These are phyloP conservation scores for Apodospora peruviana DNA, from an alignment of 495 filamentous ascomycete genomes.

Conservation along the genomic window DNA sequence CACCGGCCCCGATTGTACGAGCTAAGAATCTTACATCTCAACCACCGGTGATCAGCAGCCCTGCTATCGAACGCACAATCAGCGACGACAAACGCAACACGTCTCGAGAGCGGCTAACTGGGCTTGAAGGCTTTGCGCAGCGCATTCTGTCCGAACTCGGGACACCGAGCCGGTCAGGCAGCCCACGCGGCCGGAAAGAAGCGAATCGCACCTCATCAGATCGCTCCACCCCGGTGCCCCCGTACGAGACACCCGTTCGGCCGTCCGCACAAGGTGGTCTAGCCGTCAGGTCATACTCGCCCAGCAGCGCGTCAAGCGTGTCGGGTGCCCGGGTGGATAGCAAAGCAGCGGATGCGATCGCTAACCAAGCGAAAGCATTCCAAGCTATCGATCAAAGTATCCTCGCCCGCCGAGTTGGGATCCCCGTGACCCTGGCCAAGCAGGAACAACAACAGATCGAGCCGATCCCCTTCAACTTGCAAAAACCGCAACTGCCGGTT, in stretches of 20 bases:
- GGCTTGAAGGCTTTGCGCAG: constrained; percentile 49
- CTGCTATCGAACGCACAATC: constrained; percentile 24
- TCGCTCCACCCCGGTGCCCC: constrained; percentile 25
- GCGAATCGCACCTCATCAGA: constrained; percentile 20
- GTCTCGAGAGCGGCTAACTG: constrained; percentile 42
- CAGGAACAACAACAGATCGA: constrained; percentile 21
- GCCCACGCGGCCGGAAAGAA: constrained; percentile 43
- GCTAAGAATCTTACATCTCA: constrained; percentile 14
- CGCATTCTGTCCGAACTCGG: constrained; percentile 50
- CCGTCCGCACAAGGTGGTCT: constrained; percentile 9
- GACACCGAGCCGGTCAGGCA: constrained; percentile 43
- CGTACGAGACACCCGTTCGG: constrained; percentile 23
- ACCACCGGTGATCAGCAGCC: constrained; percentile 13
- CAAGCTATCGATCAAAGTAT: constrained; percentile 50
- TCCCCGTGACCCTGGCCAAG: constrained; percentile 24
- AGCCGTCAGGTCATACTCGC: constrained; percentile 30
- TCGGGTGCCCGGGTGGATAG: constrained; percentile 17
- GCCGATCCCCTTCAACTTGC: constrained; percentile 34
- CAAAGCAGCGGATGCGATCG: constrained; percentile 20
- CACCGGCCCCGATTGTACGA: constrained; percentile 19
- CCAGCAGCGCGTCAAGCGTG: constrained; percentile 18
- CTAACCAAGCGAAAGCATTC: constrained; percentile 44
- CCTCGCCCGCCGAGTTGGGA: constrained; percentile 38
- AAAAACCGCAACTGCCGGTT: constrained; percentile 16
- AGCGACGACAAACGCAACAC: constrained; percentile 28